Conservation (phyloP, 2,329 filamentous ascomycete species). For the Dichotomopilus funicola region DNA sequence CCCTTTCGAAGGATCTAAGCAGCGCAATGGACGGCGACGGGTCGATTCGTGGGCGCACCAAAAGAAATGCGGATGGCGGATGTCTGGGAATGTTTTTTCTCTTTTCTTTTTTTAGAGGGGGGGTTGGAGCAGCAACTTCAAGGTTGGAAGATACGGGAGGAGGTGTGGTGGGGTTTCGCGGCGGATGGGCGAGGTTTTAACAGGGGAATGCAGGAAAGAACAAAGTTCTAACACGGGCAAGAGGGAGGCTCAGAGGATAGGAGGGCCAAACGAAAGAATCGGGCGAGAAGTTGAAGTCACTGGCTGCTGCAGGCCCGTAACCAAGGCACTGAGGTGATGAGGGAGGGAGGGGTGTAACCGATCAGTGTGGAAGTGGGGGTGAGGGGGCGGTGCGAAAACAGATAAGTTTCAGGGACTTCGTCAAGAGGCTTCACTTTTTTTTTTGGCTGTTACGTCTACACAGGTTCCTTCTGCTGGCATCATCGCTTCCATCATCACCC, state of each 20-base stretch:
- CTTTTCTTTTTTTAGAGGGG: not conserved
- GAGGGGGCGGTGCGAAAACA: not conserved
- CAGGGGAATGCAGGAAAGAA: not conserved
- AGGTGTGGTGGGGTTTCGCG: not conserved
- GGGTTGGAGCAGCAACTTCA: not conserved
- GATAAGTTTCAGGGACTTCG: not conserved
- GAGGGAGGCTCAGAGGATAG: not conserved
- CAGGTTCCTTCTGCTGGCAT: constrained; percentile 23
- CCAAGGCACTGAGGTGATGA: constrained; percentile 18
- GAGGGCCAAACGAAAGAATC: not conserved
- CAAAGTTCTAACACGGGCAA: constrained; percentile 5
- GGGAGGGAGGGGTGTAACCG: constrained; percentile 6
- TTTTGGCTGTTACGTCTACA: constrained; percentile 5
- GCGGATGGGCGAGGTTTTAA: not conserved
- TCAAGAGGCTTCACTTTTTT: not conserved
- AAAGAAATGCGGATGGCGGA: no score
- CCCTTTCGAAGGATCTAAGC: no score
- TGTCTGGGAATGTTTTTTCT: no score
- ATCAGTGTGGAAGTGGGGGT: constrained; percentile 3
- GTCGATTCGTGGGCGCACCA: no score
- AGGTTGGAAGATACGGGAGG: not conserved
- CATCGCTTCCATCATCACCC: constrained; percentile 24
- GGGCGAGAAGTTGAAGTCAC: constrained; percentile 19
- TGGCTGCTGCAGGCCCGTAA: constrained; percentile 9
- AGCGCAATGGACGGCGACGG: no score